Conservation (phyloP, 306 rosid species). For the Quercus gilva region DNA sequence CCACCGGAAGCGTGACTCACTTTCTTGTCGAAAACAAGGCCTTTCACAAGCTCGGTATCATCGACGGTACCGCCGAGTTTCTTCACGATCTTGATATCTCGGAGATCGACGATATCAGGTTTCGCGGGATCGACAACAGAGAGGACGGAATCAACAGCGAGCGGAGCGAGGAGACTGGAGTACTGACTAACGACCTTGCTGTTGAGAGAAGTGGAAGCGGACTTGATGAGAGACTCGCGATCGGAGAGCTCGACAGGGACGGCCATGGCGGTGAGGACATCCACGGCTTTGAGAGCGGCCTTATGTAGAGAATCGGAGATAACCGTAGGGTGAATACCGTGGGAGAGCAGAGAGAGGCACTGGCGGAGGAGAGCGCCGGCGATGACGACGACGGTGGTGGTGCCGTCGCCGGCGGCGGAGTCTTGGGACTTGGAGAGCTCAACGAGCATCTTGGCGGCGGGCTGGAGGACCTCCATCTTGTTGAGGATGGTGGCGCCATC, state of each 20-base stretch:
- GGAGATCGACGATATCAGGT: constrained; percentile 79
- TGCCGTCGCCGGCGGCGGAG: constrained; percentile 91
- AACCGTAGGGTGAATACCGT: constrained; percentile 88
- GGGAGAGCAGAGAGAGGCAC: constrained; percentile 68
- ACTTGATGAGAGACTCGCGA: constrained; percentile 74
- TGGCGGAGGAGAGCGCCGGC: constrained; percentile 76
- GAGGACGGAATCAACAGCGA: constrained; percentile 87
- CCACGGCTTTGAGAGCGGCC: constrained; percentile 72
- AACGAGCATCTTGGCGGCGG: constrained; percentile 97
- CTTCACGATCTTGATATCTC: constrained; percentile 91
- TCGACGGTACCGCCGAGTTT: constrained; percentile 93
- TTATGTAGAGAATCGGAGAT: constrained; percentile 83
- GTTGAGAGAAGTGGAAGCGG: constrained; percentile 89
- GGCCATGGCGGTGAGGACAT: constrained; percentile 89
- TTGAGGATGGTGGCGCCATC: constrained; percentile 98
- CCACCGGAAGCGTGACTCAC: constrained; percentile 97
- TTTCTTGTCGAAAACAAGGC: constrained; percentile 87
- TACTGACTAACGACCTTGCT: constrained; percentile 97
- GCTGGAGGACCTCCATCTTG: constrained; percentile 96
- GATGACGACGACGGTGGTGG: constrained; percentile 92
- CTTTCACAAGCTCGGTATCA: constrained; percentile 77
- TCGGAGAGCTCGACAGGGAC: constrained; percentile 88
- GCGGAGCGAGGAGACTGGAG: constrained; percentile 84
- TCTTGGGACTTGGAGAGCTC: constrained; percentile 96
- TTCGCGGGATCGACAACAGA: constrained; percentile 59